phyloP scores from a whole-genome alignment of 352 stramenopile species.

The Globisporangium echinulatum region DNA sequence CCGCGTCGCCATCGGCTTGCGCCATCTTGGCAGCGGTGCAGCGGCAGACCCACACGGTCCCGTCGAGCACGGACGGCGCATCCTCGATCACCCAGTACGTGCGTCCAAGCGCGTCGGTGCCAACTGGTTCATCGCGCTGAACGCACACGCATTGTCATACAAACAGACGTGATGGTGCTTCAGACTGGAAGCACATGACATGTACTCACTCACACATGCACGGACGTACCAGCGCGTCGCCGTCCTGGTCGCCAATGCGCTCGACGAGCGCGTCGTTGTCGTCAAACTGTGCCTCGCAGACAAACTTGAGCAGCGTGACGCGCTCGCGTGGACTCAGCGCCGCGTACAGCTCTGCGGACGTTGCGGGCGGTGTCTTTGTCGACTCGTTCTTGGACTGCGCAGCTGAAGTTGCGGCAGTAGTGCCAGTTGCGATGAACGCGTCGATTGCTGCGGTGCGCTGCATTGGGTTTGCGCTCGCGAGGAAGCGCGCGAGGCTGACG shows the following conservation, averaged over 20 bases:
- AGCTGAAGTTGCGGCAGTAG: background rate
- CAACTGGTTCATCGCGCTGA: conserved; percentile 44
- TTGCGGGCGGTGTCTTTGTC: conserved; percentile 12
- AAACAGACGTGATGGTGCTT: background rate
- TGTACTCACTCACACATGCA: background rate
- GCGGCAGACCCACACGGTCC: conserved; percentile 53
- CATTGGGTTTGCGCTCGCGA: conserved; percentile 27
- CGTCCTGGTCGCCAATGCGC: conserved; percentile 46
- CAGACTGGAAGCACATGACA: background rate
- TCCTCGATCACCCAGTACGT: conserved; percentile 65
- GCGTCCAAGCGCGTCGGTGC: conserved; percentile 33
- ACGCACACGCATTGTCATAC: background rate
- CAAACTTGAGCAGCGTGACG: conserved; percentile 44
- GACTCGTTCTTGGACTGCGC: conserved; percentile 8
- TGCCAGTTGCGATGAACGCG: conserved; percentile 6
- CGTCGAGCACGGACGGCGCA: conserved; percentile 39
- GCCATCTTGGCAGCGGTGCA: conserved; percentile 14
- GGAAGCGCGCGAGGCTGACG: conserved; percentile 37
- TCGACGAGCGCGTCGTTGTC: conserved; percentile 51
- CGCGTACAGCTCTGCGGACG: conserved; percentile 29
- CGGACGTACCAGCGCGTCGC: conserved; percentile 31
- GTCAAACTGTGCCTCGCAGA: conserved; percentile 65
- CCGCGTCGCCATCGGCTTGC: conserved; percentile 18
- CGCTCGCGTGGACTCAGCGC: conserved; percentile 31
- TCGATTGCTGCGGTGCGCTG: conserved; percentile 7